phyloP scores from a whole-genome alignment of 1,284 basidiomycete genomes.

The Cryptococcus maquisensis region DNA sequence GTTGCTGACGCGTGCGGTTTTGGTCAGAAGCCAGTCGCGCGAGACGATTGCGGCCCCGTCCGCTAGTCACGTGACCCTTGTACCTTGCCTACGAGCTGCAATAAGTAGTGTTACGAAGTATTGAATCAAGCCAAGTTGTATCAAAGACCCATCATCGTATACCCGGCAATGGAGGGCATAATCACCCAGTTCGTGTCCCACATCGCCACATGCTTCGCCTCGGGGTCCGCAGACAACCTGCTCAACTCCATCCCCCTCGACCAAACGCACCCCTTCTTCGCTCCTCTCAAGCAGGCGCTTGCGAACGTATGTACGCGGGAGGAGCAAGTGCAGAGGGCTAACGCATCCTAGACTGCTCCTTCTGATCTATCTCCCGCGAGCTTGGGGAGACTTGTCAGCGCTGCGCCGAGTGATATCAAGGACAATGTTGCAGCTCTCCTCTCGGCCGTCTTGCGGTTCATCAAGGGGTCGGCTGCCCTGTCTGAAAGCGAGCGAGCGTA shows the following conservation, averaged over 20 bases:
- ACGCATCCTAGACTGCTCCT: neutral
- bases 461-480: slow-evolving; percentile 10
- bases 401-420: slow-evolving; percentile 7
- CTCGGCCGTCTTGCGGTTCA: slow-evolving; percentile 23
- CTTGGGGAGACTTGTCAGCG: neutral
- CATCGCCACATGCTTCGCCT: slow-evolving; percentile 15
- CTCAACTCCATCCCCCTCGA: slow-evolving; percentile 24
- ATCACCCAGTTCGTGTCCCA: slow-evolving; percentile 18
- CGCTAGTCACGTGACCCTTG: too few species aligned
- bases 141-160: too few species aligned
- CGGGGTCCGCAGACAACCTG: slow-evolving; percentile 16
- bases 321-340: too few species aligned
- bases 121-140: too few species aligned
- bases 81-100: too few species aligned
- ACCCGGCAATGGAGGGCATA: slow-evolving; percentile 16
- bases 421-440: slow-evolving; percentile 23
- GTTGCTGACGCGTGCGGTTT: too few species aligned
- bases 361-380: neutral
- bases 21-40: too few species aligned
- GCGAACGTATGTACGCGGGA: neutral
- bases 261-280: slow-evolving; percentile 25
- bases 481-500: slow-evolving; percentile 12
- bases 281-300: slow-evolving; percentile 22
- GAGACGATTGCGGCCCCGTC: too few species aligned
- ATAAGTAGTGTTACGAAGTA: too few species aligned